Conservation (phyloP, 202 grass and related monocot species). For the Thinopyrum obtusiflorum region DNA sequence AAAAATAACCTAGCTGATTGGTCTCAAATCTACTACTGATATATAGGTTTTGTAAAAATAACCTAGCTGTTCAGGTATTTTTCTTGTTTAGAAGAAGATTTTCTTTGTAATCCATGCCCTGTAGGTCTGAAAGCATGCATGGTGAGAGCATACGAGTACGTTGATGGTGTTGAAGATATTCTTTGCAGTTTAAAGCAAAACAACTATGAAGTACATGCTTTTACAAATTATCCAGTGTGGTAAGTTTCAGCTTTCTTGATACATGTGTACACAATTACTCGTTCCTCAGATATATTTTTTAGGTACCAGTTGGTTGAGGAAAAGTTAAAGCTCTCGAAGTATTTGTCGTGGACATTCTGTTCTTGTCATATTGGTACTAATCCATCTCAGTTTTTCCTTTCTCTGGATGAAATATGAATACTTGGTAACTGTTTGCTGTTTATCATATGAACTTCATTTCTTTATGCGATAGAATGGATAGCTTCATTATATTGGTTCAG, state of each 20-base stretch:
- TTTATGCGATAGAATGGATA: not conserved
- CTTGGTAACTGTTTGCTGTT: not conserved
- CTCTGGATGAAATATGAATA: conserved; percentile 12
- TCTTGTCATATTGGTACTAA: conserved; percentile 75
- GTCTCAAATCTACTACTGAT: not conserved
- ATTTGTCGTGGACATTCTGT: conserved; percentile 97
- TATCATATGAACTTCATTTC: not conserved
- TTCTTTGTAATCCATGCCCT: not conserved
- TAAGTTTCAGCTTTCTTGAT: conserved; percentile 44
- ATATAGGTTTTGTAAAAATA: not conserved
- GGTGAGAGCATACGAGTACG: conserved; percentile 76
- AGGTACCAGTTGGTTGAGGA: conserved; percentile 94
- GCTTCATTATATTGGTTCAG: not conserved
- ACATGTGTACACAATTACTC: not conserved
- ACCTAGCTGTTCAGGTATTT: not conserved
- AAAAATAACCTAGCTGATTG: not conserved
- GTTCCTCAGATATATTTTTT: conserved; percentile 42
- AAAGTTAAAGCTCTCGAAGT: conserved; percentile 88
- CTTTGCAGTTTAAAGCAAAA: conserved; percentile 72
- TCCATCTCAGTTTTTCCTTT: conserved; percentile 10
- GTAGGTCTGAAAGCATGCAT: conserved; percentile 94
- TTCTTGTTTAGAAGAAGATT: not conserved
- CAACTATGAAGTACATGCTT: conserved; percentile 94
- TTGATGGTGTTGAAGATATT: conserved; percentile 85
- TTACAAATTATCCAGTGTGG: conserved; percentile 98